Conservation (phyloP, 345 rosid species). For the Dipteronia dyeriana region DNA sequence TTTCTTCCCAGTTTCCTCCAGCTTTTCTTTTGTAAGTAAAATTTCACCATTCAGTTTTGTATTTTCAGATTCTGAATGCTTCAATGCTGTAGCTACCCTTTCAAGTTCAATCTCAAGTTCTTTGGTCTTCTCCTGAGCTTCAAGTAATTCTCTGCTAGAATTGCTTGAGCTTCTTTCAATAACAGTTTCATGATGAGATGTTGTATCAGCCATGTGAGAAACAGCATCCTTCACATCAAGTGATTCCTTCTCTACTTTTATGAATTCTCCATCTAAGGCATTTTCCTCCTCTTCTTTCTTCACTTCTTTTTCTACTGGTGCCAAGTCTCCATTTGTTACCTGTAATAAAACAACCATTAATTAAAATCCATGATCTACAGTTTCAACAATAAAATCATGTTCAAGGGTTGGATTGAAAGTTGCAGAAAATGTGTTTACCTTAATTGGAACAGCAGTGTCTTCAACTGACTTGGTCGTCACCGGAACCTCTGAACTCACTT, state of each 20-base stretch:
- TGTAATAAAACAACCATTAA: slow-evolving; percentile 27
- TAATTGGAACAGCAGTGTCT: slow-evolving; percentile 39
- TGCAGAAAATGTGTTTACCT: slow-evolving; percentile 45
- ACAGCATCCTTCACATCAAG: slow-evolving; percentile 58
- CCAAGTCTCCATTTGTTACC: slow-evolving; percentile 56
- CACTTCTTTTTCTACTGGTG: slow-evolving; percentile 42
- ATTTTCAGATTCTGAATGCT: slow-evolving; percentile 71
- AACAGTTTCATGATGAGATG: slow-evolving; percentile 17
- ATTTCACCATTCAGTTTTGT: slow-evolving; percentile 53
- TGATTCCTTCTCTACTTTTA: slow-evolving; percentile 88
- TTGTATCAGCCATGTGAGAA: slow-evolving; percentile 32
- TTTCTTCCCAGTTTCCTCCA: slow-evolving; percentile 57
- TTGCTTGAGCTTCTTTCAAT: slow-evolving; percentile 54
- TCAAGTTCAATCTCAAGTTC: slow-evolving; percentile 80
- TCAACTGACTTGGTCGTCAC: slow-evolving; percentile 46
- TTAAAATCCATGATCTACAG: slow-evolving; percentile 8
- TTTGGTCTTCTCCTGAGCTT: slow-evolving; percentile 79
- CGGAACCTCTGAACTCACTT: slow-evolving; percentile 53
- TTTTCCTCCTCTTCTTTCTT: slow-evolving; percentile 85
- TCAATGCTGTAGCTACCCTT: slow-evolving; percentile 64
- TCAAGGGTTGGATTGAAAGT: background rate
- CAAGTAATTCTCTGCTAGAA: slow-evolving; percentile 69
- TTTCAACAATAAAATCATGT: background rate
- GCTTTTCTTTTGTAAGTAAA: slow-evolving; percentile 53
- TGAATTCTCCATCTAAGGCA: slow-evolving; percentile 74